phyloP scores from a whole-genome alignment of 2,329 filamentous ascomycete genomes.

The Pleoardoris graminearum region DNA sequence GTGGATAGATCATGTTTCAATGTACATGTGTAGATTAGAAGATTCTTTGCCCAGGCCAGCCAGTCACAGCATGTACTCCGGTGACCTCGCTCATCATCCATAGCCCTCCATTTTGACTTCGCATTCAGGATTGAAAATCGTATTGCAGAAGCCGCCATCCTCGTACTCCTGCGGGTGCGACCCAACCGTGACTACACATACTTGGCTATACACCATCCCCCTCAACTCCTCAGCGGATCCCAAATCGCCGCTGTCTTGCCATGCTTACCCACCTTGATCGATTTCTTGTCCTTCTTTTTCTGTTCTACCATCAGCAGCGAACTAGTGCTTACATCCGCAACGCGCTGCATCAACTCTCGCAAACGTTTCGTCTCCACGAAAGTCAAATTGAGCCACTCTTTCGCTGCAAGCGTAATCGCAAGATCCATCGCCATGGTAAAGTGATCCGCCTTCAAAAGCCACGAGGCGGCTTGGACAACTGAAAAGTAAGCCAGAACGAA shows the following conservation, averaged over 20 bases:
- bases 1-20: no score
- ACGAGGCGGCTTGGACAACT: slow-evolving; percentile 77
- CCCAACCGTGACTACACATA: no score
- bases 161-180: no score
- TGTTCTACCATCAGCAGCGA: slow-evolving; percentile 60
- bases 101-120: no score
- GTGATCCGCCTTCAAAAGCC: slow-evolving; percentile 72
- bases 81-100: no score
- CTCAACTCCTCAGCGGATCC: slow-evolving; percentile 39
- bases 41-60: no score
- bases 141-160: no score
- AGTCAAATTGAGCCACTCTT: slow-evolving; percentile 40
- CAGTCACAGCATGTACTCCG: no score
- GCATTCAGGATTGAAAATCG: no score
- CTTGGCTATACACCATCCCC: neutral
- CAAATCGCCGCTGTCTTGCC: slow-evolving; percentile 51
- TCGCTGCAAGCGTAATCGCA: slow-evolving; percentile 68
- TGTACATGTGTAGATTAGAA: no score
- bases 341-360: slow-evolving; percentile 55
- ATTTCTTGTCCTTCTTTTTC: slow-evolving; percentile 47
- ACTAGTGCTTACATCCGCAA: slow-evolving; percentile 77
- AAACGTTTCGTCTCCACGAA: slow-evolving; percentile 49
- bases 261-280: neutral
- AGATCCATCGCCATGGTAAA: slow-evolving; percentile 87
- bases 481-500: slow-evolving; percentile 81